Conservation (phyloP, 345 rosid genomes). For the Odontarrhena argentea region DNA sequence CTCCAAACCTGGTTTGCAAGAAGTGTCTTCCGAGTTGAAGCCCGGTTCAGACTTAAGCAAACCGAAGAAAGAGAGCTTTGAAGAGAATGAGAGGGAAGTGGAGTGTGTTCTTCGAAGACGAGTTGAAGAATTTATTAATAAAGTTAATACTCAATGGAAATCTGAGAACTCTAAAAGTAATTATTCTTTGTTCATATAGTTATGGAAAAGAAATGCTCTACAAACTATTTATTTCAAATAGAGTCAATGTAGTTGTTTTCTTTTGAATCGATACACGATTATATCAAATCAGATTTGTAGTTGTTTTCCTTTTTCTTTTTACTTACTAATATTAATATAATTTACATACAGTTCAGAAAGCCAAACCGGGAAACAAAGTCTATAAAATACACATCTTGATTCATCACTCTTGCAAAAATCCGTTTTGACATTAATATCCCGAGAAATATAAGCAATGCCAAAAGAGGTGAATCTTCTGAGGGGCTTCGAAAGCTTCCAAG, state of each 20-base stretch:
- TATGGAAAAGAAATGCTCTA: background rate
- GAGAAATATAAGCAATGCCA: too few relatives aligned
- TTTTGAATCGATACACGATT: background rate
- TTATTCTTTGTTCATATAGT: slow-evolving; percentile 14
- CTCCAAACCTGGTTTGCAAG: slow-evolving; percentile 8
- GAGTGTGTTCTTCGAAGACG: slow-evolving; percentile 57
- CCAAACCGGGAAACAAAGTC: too few relatives aligned
- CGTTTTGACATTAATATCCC: too few relatives aligned
- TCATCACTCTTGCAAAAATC: too few relatives aligned
- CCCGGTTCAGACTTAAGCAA: slow-evolving; percentile 30
- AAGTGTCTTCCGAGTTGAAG: background rate
- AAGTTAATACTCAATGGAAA: slow-evolving; percentile 61
- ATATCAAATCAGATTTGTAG: background rate
- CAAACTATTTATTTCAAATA: background rate
- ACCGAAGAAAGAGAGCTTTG: slow-evolving; percentile 12
- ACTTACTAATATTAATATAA: too few relatives aligned
- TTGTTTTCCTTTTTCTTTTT: background rate
- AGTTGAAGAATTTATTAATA: slow-evolving; percentile 62
- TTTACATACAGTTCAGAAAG: too few relatives aligned
- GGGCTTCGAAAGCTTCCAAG: too few relatives aligned
- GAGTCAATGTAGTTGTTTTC: background rate
- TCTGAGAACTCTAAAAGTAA: slow-evolving; percentile 43
- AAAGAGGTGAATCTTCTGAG: too few relatives aligned
- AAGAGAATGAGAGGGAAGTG: slow-evolving; percentile 22
- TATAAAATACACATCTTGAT: too few relatives aligned